Evolutionary conservation across 129 eudicot genomes (phyloP), one percentile per base, ranked within the genome.

Genomic region (Scalesia atractyloides): DNA sequence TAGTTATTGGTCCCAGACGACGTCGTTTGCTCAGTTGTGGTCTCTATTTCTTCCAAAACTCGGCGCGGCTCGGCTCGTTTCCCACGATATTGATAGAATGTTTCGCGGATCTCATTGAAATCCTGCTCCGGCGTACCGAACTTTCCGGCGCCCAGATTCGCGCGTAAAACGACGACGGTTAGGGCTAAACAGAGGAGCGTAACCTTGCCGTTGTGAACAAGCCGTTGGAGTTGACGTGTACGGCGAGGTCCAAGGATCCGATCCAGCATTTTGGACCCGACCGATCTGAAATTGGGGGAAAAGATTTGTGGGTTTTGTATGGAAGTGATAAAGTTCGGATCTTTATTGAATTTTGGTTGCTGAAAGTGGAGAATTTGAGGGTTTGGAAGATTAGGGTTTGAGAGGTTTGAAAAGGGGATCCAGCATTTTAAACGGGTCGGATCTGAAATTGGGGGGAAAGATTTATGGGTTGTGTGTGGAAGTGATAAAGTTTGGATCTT

Each of bases 61-160:
- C 98, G 91, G 63, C 94, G 89, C 0, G 96, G 96, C 85, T 89
- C 96, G 24, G 86, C 69, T 24, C 92, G 88, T 69, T 69, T 69
- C 20, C 86, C 70, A 17, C 88, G 78, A 56, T 73, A 72, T 76
- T 84, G 81, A 30, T 85, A 86, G 63, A 86, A 86, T 0, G 90
- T 84, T 20, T 86, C 88, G 0, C 92, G 80, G 75, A 89, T 82
- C 79, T 89, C 90, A 15, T 79, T 75, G 15, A 89, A 79, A 56
- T 89, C 98, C 66, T 87, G 84, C 75, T 85, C 95, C 51, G 98
- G 96, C 17, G 98, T 89, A 1, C 98, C 98, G 64, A 85, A 92
- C 50, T 82, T 86, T 0, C 98, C 96, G 65, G 96, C 96, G 22
- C 96, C 96, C 52, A 89, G 69, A 66, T 89, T 77, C 5, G 80